phyloP scores from a whole-genome alignment of 306 rosid species.

The Pterocarpus macrocarpus region DNA sequence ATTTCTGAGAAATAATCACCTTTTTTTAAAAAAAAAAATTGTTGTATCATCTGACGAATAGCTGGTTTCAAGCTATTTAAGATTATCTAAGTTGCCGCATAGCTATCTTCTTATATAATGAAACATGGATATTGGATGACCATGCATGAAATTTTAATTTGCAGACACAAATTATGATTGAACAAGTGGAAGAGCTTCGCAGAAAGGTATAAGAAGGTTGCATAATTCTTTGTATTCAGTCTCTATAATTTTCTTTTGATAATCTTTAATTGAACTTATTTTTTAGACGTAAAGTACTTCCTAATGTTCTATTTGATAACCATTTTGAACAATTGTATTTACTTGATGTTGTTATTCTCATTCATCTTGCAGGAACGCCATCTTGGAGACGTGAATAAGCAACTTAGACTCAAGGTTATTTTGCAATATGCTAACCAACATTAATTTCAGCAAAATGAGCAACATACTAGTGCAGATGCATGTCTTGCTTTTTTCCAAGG shows the following conservation, averaged over 20 bases:
- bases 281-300: not conserved
- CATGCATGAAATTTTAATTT: not conserved
- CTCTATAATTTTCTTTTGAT: not conserved
- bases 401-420: conserved; percentile 57
- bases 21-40: not conserved
- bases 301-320: not conserved
- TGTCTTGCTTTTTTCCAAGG: no score
- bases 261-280: not conserved
- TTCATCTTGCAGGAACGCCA: conserved; percentile 58
- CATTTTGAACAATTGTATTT: not conserved
- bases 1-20: no score
- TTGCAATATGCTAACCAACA: not conserved
- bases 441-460: not conserved
- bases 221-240: not conserved
- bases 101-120: no score
- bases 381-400: conserved; percentile 59
- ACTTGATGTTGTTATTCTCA: not conserved
- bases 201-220: conserved; percentile 56
- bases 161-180: conserved; percentile 84
- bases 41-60: no score
- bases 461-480: no score
- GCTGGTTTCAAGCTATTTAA: no score
- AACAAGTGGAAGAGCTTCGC: conserved; percentile 86
- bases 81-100: not conserved
- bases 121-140: no score